These are phyloP conservation scores for Hyparrhenia diplandra DNA, from an alignment of 176 grass and related monocot species.

Conservation along the genomic window DNA sequence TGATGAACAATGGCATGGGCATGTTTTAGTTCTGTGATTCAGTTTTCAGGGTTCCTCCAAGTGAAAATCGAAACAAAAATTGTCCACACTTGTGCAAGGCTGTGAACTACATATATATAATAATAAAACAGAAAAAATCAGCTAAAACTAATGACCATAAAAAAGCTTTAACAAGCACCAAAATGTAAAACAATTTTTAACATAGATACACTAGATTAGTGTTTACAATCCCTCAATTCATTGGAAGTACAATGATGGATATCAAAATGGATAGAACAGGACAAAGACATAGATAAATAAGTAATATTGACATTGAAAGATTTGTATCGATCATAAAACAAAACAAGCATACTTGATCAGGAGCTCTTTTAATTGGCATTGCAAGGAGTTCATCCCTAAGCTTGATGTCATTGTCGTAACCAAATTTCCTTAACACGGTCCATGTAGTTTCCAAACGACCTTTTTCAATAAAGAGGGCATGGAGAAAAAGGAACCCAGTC, in stretches of 20 bases:
- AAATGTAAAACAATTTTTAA: neutral
- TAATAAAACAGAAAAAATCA: neutral
- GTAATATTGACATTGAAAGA: neutral
- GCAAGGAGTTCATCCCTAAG: slow-evolving; percentile 89
- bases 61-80: too few relatives aligned
- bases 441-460: slow-evolving; percentile 94
- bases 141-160: neutral
- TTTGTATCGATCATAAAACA: neutral
- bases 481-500: slow-evolving; percentile 93
- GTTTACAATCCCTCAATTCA: neutral
- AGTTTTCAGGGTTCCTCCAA: too few relatives aligned
- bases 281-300: neutral
- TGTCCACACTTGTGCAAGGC: neutral
- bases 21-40: too few relatives aligned
- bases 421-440: slow-evolving; percentile 96
- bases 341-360: slow-evolving; percentile 78
- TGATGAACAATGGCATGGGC: too few relatives aligned
- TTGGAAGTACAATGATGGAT: neutral
- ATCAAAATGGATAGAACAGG: neutral
- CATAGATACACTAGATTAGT: neutral
- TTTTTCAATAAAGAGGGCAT: slow-evolving; percentile 98
- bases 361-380: slow-evolving; percentile 63
- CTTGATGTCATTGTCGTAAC: slow-evolving; percentile 95
- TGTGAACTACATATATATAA: neutral
- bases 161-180: neutral